Percentiles rank a stretch among this genome's conserved stretches.
Conservation (phyloP, 192 early-diverging fungal genomes). For the Gonapodya prolifera region DNA sequence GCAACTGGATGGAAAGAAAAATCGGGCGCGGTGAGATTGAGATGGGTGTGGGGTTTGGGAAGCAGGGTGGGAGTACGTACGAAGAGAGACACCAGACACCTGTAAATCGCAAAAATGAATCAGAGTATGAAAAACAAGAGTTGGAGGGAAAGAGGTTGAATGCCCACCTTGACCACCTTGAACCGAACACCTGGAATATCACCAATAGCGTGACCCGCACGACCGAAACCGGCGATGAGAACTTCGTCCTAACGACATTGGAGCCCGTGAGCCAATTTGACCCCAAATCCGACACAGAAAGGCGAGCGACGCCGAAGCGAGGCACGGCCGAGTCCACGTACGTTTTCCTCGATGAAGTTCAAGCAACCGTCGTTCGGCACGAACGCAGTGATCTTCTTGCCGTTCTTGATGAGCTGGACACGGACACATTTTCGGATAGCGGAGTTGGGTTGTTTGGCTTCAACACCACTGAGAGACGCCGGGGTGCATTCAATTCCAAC, state of each 20-base stretch:
- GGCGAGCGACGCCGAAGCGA: background rate
- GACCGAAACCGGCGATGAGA: constrained; percentile 99
- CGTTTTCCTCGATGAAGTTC: constrained; percentile 99
- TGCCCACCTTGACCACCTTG: constrained; percentile 42
- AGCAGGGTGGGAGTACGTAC: too few species aligned
- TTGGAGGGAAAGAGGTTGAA: background rate
- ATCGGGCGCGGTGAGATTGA: too few species aligned
- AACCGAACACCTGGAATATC: constrained; percentile 99
- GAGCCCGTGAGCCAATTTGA: background rate
- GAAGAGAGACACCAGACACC: constrained; percentile 97
- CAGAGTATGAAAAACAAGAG: too few species aligned
- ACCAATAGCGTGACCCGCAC: constrained; percentile 98
- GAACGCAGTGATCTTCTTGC: constrained; percentile 99
- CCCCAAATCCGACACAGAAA: background rate
- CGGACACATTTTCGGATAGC: constrained; percentile 99
- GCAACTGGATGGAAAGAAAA: too few species aligned
- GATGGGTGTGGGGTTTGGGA: too few species aligned
- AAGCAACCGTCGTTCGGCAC: constrained; percentile 99
- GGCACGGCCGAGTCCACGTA: too few species aligned
- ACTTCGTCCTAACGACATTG: constrained; percentile 67
- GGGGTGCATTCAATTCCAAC: too few species aligned
- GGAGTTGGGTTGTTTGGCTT: constrained; percentile 99
- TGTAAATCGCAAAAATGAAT: constrained; percentile 84
- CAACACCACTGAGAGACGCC: constrained; percentile 74
- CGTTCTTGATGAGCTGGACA: constrained; percentile 99